Base-by-base conservation (phyloP, 495 filamentous ascomycete species). In the Geopyxis carbonaria region DNA sequence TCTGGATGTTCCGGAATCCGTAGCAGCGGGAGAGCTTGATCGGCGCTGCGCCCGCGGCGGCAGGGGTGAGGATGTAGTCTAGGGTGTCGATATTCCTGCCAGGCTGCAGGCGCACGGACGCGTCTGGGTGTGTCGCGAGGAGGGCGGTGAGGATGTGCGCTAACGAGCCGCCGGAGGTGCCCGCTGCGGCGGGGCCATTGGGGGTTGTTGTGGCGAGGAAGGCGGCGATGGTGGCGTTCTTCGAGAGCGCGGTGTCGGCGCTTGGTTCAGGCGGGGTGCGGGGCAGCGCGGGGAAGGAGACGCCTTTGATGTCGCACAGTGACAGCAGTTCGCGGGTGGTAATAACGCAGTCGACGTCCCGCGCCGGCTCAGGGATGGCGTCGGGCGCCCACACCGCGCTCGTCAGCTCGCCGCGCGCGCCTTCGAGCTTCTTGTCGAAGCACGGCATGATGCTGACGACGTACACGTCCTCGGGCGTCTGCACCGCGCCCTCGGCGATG, bases 371-470 rank as follows among this genome's bases (percentile, higher is more conserved):
- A 22, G 58, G 57, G 20, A 56, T 58, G 9, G 30, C 25, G 7
- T 18, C 40, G 18, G 41, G 25, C 10, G 34, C 22, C 89, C 91
- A 95, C 16, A 73, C 68, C 0, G 68, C 58, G 53, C 84, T 77
- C 2, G 89, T 97, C 23, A 97, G 68, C 56, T 97, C 91, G 54
- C 80, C 78, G 15, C 89, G 75, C 39, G 83, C 89, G 5, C 87
- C 89, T 59, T 97, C 89, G 10, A 97, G 72, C 59, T 97, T 97
- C 63, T 97, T 97, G 61, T 97, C 89, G 56, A 97, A 97, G 57
- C 89, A 97, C 16, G 89, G 89, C 91, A 95, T 95, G 23, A 97
- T 64, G 3, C 84, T 81, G 28, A 94, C 57, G 56, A 94, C 81
- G 81, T 89, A 97, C 56, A 95, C 84, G 34, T 73, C 72, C 41